Evolutionary conservation across 306 rosid genomes (phyloP).

Genomic region (Lupinus albus): DNA sequence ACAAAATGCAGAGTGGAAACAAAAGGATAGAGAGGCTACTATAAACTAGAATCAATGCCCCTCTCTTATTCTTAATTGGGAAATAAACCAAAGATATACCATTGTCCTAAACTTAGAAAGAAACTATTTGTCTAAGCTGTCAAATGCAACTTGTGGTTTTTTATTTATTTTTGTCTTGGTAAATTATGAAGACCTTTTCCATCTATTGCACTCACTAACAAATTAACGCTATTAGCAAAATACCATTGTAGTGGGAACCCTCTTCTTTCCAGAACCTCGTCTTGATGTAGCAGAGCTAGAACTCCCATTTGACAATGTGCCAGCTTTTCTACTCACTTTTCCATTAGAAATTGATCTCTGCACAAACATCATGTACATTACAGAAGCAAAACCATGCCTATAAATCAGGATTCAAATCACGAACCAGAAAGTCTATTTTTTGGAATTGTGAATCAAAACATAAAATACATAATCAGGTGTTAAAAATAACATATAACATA

Average conservation of each 20-base stretch:
- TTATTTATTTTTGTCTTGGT: neutral
- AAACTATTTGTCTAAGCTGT: neutral
- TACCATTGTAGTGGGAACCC: conserved; percentile 68
- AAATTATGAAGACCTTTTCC: neutral
- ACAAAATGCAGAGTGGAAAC: conserved; percentile 5
- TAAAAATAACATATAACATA: no score
- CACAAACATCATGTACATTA: conserved; percentile 34
- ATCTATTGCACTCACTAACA: neutral
- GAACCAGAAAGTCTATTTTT: no score
- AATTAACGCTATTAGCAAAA: conserved; percentile 16
- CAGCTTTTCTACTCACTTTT: conserved; percentile 57
- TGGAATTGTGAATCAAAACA: no score
- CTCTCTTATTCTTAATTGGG: neutral
- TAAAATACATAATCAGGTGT: no score
- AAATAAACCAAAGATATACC: neutral
- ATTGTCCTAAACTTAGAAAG: neutral
- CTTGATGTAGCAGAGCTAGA: conserved; percentile 51
- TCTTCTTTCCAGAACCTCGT: conserved; percentile 64
- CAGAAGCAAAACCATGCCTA: neutral
- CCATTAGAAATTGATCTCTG: conserved; percentile 63
- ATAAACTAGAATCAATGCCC: neutral
- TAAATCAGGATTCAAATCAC: no score
- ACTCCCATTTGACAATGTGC: conserved; percentile 49
- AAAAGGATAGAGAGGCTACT: neutral
- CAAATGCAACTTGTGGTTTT: neutral